Evolutionary conservation across 306 rosid genomes (phyloP), one percentile per base, ranked within the genome.

Genomic region (Vachellia pachyceras): DNA sequence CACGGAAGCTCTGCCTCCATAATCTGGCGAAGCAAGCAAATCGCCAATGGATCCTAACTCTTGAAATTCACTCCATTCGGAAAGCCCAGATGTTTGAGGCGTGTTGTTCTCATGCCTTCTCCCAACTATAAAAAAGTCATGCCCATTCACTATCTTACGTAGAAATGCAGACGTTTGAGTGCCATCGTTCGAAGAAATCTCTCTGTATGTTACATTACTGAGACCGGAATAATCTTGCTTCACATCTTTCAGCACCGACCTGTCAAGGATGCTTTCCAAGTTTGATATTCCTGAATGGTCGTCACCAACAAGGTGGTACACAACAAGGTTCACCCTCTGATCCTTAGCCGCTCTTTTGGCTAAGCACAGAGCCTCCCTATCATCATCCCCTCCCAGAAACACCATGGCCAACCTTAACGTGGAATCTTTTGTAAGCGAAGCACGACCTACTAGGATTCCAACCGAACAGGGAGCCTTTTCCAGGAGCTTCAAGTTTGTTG

Each of bases 31-130:
- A 69, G 93, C 89, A 52, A 92, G 91, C 81, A 87, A 77, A 86
- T 92, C 97, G 18, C 94, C 94, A 22, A 90, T 39, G 8, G 23
- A 77, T 14, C 97, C 94, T 63, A 90, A 78, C 76, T 92, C 94
- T 3, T 84, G 54, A 69, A 85, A 89, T 36, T 86, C 97, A 65
- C 58, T 87, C 94, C 97, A 92, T 44, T 82, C 49, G 4, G 74
- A 6, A 33, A 90, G 86, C 14, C 92, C 94, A 4, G 68, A 39
- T 7, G 77, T 84, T 33, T 86, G 94, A 57, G 91, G 88, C 3
- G 73, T 83, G 18, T 82, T 50, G 3, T 40, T 7, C 8, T 64
- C 84, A 46, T 84, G 61, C 46, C 87, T 69, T 73, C 89, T 92
- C 55, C 97, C 97, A 63, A 87, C 89, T 50, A 92, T 54, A 7